A percentile compares a stretch with the other conserved stretches of the same genome.
Evolutionary conservation across 2,329 filamentous ascomycete species (phyloP).

Genomic region (Ascochyta fabae): DNA sequence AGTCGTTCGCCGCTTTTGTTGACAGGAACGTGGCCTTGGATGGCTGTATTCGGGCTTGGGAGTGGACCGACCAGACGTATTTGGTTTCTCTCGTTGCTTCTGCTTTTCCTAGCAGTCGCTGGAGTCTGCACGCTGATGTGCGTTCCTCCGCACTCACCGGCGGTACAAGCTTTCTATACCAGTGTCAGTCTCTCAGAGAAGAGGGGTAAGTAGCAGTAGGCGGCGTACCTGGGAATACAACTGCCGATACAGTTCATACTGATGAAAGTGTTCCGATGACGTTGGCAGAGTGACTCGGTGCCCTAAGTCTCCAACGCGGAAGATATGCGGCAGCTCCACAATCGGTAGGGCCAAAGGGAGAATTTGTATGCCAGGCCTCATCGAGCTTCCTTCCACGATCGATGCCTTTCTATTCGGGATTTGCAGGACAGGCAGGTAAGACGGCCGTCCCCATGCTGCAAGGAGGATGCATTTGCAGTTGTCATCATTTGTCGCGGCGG

Average conservation of each 20-base stretch:
- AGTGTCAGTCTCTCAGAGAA: too few relatives aligned
- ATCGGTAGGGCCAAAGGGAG: too few relatives aligned
- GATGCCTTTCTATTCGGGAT: not conserved
- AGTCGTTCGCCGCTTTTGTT: not conserved
- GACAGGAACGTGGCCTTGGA: not conserved
- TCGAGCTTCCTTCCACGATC: not conserved
- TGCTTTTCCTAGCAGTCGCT: not conserved
- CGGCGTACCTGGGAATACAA: too few relatives aligned
- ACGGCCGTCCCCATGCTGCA: not conserved
- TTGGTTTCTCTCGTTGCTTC: not conserved
- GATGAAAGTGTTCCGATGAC: too few relatives aligned
- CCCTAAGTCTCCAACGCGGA: too few relatives aligned
- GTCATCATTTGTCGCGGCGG: not conserved
- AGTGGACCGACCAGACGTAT: not conserved
- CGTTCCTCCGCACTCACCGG: too few relatives aligned
- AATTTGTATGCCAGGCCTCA: not conserved
- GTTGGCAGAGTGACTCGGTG: too few relatives aligned
- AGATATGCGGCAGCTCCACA: not conserved
- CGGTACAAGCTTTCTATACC: too few relatives aligned
- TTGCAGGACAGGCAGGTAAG: not conserved
- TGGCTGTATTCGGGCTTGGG: not conserved
- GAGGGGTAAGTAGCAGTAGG: too few relatives aligned
- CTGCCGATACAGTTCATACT: too few relatives aligned
- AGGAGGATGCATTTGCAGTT: not conserved
- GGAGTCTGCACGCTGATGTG: too few relatives aligned